Percentiles rank a stretch among this genome's conserved stretches.
These are phyloP conservation scores for Blastobotrys apis DNA, from an alignment of 1,139 yeast species.

Conservation along the genomic window DNA sequence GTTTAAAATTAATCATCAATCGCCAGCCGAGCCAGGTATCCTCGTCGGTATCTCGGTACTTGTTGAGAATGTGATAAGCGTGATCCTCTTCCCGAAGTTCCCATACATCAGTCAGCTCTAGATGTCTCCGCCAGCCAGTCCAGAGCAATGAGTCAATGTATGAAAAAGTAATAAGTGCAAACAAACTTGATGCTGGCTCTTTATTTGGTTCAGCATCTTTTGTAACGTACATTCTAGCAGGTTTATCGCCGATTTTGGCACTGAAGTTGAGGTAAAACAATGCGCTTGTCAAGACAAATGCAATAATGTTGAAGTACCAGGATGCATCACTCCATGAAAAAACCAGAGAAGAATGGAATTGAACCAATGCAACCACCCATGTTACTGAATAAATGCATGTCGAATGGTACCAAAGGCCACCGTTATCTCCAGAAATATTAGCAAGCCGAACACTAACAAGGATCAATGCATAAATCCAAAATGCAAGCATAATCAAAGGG, in stretches of 20 bases:
- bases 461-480: conserved; percentile 57
- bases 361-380: conserved; percentile 49
- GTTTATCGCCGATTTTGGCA: conserved; percentile 54
- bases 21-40: conserved; percentile 47
- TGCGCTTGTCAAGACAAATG: conserved; percentile 36
- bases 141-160: conserved; percentile 74
- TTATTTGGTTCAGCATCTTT: conserved; percentile 59
- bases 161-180: conserved; percentile 60
- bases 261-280: conserved; percentile 52
- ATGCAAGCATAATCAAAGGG: conserved; percentile 41
- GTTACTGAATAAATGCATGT: conserved; percentile 55
- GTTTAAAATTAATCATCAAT: conserved; percentile 57
- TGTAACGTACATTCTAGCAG: conserved; percentile 37
- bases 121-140: conserved; percentile 55
- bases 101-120: conserved; percentile 71
- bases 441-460: conserved; percentile 50
- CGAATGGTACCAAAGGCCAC: conserved; percentile 63
- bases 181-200: conserved; percentile 62
- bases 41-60: conserved; percentile 46
- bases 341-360: conserved; percentile 62
- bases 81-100: conserved; percentile 79
- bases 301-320: conserved; percentile 33
- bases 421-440: conserved; percentile 38
- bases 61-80: conserved; percentile 61
- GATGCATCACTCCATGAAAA: conserved; percentile 40